These are phyloP conservation scores for Flagelloscypha sp. DNA, from an alignment of 768 basidiomycete species.

Conservation along the genomic window DNA sequence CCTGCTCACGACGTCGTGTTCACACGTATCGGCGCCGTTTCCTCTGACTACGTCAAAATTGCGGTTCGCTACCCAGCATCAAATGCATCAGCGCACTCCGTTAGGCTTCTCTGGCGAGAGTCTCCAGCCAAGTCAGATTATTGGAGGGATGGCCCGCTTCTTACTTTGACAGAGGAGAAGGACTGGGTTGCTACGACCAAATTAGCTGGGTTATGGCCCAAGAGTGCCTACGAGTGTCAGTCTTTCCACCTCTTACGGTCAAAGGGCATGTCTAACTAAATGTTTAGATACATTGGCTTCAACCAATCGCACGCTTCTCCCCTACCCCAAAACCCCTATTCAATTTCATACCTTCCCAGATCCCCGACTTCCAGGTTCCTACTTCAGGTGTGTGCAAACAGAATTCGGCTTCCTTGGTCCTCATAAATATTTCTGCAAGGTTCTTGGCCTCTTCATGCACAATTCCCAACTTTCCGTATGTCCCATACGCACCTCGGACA, in stretches of 20 bases:
- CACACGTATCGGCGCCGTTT: constrained; percentile 63
- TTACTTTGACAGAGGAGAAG: constrained; percentile 31
- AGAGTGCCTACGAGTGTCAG: constrained; percentile 64
- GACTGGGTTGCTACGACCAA: constrained; percentile 56
- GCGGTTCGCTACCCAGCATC: constrained; percentile 48
- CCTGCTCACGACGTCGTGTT: constrained; percentile 49
- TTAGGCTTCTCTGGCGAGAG: constrained; percentile 43
- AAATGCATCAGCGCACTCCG: constrained; percentile 21
- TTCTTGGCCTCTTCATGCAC: constrained; percentile 65
- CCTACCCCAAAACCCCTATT: constrained; percentile 44
- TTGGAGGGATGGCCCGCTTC: constrained; percentile 50
- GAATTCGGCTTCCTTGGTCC: no score
- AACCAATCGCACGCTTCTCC: constrained; percentile 35
- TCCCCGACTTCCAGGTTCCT: constrained; percentile 43
- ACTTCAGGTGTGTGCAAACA: no score
- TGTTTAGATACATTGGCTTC: constrained; percentile 33
- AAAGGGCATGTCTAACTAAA: constrained; percentile 6
- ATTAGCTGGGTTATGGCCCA: constrained; percentile 57
- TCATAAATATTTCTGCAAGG: no score
- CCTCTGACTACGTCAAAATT: constrained; percentile 55
- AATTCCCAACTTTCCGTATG: constrained; percentile 67
- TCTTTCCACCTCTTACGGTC: constrained; percentile 7
- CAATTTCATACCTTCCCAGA: constrained; percentile 72
- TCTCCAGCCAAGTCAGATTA: constrained; percentile 14
- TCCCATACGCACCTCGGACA: constrained; percentile 39